Evolutionary conservation across 2,329 filamentous ascomycete genomes (phyloP).

Genomic region (Proliferodiscus dingleyae): DNA sequence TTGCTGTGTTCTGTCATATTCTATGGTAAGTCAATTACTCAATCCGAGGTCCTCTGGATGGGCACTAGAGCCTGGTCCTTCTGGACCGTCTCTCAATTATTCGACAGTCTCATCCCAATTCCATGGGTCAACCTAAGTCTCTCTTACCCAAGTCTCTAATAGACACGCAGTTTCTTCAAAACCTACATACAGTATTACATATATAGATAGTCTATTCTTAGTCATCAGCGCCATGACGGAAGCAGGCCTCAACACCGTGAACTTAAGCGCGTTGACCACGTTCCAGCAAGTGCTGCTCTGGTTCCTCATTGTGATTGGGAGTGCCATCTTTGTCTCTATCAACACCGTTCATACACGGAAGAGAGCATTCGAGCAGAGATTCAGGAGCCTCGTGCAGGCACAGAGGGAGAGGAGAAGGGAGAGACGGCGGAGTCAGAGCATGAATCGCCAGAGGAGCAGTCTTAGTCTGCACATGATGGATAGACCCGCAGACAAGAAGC

Average conservation of each 20-base stretch:
- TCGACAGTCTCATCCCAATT: too few species aligned
- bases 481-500: neutral
- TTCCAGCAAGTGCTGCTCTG: slow-evolving; percentile 66
- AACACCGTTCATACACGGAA: slow-evolving; percentile 58
- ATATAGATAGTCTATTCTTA: slow-evolving; percentile 62
- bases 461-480: slow-evolving; percentile 7
- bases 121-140: too few species aligned
- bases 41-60: too few species aligned
- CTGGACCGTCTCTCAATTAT: too few species aligned
- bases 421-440: too few species aligned
- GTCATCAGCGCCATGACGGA: slow-evolving; percentile 62
- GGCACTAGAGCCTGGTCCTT: too few species aligned
- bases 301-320: slow-evolving; percentile 60
- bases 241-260: slow-evolving; percentile 63
- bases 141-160: too few species aligned
- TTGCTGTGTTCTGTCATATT: slow-evolving; percentile 56
- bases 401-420: slow-evolving; percentile 30
- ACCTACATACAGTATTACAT: slow-evolving; percentile 48
- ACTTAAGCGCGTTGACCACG: slow-evolving; percentile 58
- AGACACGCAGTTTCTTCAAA: slow-evolving; percentile 48
- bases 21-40: too few species aligned
- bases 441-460: slow-evolving; percentile 10
- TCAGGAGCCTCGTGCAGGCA: slow-evolving; percentile 46
- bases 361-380: slow-evolving; percentile 57
- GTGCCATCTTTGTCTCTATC: slow-evolving; percentile 61